Percentiles rank a stretch among this genome's conserved stretches.
Evolutionary conservation across 305 asterid genomes (phyloP).

Genomic region (Solanum hybrid): DNA sequence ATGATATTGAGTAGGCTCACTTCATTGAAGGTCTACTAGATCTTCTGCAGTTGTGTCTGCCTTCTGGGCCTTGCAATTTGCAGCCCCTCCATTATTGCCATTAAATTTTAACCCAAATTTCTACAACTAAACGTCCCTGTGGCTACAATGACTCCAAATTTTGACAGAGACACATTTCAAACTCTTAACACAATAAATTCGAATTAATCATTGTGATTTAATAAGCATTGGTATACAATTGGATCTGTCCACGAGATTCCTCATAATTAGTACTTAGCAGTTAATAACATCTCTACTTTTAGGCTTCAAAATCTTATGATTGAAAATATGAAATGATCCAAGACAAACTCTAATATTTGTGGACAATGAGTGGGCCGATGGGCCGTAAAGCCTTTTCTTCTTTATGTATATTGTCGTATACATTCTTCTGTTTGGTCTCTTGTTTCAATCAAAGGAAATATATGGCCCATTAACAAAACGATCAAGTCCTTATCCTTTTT

Average conservation of each 20-base stretch:
- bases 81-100: not conserved
- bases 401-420: not conserved
- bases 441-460: not conserved
- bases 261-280: not conserved
- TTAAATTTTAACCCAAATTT: not conserved
- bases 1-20: conserved; percentile 3
- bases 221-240: not conserved
- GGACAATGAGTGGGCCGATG: not conserved
- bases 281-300: not conserved
- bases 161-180: not conserved
- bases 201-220: not conserved
- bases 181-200: not conserved
- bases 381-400: not conserved
- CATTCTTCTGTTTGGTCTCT: not conserved
- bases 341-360: not conserved
- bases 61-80: not conserved
- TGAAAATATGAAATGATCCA: not conserved
- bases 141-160: not conserved
- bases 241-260: not conserved
- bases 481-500: not conserved
- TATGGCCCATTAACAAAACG: not conserved
- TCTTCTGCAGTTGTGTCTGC: not conserved
- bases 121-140: not conserved
- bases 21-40: not conserved
- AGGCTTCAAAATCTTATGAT: not conserved